Evolutionary conservation across 2,329 filamentous ascomycete genomes (phyloP).

Genomic region (Plenodomus lindquistii): DNA sequence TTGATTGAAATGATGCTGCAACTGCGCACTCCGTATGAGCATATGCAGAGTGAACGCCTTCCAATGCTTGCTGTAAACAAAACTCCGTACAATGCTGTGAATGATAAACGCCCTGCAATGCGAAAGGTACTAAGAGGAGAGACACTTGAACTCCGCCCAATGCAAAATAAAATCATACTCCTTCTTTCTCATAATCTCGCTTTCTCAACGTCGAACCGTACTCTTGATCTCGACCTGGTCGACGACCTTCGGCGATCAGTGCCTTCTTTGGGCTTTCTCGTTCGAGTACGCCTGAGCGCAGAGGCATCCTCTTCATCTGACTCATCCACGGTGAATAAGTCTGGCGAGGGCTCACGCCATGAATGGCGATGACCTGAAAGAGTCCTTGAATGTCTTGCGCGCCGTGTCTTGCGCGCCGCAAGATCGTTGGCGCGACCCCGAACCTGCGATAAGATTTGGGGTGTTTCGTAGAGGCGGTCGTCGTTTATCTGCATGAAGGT

Average conservation of each 20-base stretch:
- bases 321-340: slow-evolving; percentile 49
- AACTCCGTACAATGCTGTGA: neutral
- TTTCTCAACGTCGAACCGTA: slow-evolving; percentile 33
- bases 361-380: slow-evolving; percentile 47
- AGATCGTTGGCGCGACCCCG: slow-evolving; percentile 45
- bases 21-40: neutral
- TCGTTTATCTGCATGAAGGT: slow-evolving; percentile 45
- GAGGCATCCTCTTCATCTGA: slow-evolving; percentile 43
- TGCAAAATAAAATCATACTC: neutral
- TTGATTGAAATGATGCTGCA: neutral
- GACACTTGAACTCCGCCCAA: neutral
- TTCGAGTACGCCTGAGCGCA: slow-evolving; percentile 29
- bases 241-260: slow-evolving; percentile 41
- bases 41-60: neutral
- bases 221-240: slow-evolving; percentile 32
- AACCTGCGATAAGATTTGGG: slow-evolving; percentile 34
- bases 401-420: slow-evolving; percentile 32
- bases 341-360: slow-evolving; percentile 47
- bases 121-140: neutral
- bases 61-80: neutral
- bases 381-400: slow-evolving; percentile 40
- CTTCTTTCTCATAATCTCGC: slow-evolving; percentile 31
- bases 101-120: neutral
- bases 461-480: slow-evolving; percentile 35
- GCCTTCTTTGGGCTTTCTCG: slow-evolving; percentile 41